Conservation (phyloP, 768 basidiomycete species). For the Tricholoma sp. region DNA sequence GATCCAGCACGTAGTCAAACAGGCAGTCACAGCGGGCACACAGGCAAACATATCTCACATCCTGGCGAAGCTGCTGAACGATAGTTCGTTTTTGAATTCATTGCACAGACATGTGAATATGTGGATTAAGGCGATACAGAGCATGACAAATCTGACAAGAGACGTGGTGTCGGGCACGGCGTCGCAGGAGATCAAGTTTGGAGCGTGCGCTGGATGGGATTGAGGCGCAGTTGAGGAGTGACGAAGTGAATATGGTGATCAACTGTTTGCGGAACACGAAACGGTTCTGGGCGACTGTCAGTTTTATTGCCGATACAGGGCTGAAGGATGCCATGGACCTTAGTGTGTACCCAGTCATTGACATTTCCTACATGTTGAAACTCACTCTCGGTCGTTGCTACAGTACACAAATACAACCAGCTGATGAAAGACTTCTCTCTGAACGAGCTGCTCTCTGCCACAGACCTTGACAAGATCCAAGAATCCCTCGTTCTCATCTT, state of each 20-base stretch:
- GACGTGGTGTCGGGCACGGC: conserved; percentile 94
- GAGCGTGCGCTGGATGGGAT: conserved; percentile 93
- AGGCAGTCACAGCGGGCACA: conserved; percentile 47
- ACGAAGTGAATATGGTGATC: conserved; percentile 89
- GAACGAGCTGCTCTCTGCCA: conserved; percentile 95
- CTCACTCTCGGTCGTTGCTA: background rate
- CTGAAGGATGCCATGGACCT: conserved; percentile 89
- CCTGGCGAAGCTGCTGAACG: conserved; percentile 68
- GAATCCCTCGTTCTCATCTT: conserved; percentile 87
- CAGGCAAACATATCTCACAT: conserved; percentile 74
- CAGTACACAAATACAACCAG: conserved; percentile 96
- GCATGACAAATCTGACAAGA: conserved; percentile 88
- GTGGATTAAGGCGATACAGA: conserved; percentile 98
- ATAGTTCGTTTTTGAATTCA: conserved; percentile 88
- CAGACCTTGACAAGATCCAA: conserved; percentile 92
- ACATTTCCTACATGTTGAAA: background rate
- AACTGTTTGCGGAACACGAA: conserved; percentile 94
- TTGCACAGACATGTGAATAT: conserved; percentile 91
- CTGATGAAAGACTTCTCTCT: conserved; percentile 99
- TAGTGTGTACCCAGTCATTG: conserved; percentile 39
- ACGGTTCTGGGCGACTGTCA: conserved; percentile 94
- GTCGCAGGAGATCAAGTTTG: conserved; percentile 95
- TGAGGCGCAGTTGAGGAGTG: conserved; percentile 84
- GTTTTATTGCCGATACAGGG: conserved; percentile 97
- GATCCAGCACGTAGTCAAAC: conserved; percentile 83